These are phyloP conservation scores for Beauveria asiatica DNA, from an alignment of 2,329 filamentous ascomycete species.

Conservation along the genomic window DNA sequence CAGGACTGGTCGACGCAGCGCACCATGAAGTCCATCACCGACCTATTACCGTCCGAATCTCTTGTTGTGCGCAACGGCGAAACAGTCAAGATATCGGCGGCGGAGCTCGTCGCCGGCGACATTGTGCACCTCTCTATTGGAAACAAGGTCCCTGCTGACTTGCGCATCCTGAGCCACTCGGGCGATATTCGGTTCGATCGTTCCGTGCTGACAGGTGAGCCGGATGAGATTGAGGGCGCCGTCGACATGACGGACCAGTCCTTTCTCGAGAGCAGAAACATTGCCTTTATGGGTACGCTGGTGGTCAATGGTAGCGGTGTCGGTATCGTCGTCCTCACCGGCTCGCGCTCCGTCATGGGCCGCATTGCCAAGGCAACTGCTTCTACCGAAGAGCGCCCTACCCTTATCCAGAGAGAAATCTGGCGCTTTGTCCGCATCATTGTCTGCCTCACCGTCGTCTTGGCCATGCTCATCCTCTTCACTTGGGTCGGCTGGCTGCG, in stretches of 20 bases:
- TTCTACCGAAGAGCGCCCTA: slow-evolving; percentile 27
- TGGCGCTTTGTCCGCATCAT: slow-evolving; percentile 36
- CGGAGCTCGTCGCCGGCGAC: slow-evolving; percentile 38
- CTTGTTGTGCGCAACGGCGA: slow-evolving; percentile 36
- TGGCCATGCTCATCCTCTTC: slow-evolving; percentile 34
- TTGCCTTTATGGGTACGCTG: slow-evolving; percentile 34
- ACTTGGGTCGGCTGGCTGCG: slow-evolving; percentile 36
- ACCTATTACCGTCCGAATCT: slow-evolving; percentile 35
- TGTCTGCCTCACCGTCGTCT: slow-evolving; percentile 27
- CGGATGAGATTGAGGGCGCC: slow-evolving; percentile 32
- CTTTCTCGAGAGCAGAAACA: slow-evolving; percentile 35
- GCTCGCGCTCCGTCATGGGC: slow-evolving; percentile 32
- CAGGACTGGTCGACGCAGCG: slow-evolving; percentile 39
- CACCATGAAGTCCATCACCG: slow-evolving; percentile 39
- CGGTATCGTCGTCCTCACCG: slow-evolving; percentile 33
- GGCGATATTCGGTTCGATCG: slow-evolving; percentile 35
- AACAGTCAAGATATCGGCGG: slow-evolving; percentile 29
- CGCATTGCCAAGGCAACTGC: slow-evolving; percentile 30
- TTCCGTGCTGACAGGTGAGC: slow-evolving; percentile 33
- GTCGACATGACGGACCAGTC: slow-evolving; percentile 31
- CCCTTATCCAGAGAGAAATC: slow-evolving; percentile 34
- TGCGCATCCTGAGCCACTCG: slow-evolving; percentile 33
- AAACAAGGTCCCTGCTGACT: slow-evolving; percentile 40
- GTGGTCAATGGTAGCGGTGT: slow-evolving; percentile 32
- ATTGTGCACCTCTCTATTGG: slow-evolving; percentile 37